These are phyloP conservation scores for Tubosaeta sp. DNA, from an alignment of 768 basidiomycete species.

Conservation along the genomic window DNA sequence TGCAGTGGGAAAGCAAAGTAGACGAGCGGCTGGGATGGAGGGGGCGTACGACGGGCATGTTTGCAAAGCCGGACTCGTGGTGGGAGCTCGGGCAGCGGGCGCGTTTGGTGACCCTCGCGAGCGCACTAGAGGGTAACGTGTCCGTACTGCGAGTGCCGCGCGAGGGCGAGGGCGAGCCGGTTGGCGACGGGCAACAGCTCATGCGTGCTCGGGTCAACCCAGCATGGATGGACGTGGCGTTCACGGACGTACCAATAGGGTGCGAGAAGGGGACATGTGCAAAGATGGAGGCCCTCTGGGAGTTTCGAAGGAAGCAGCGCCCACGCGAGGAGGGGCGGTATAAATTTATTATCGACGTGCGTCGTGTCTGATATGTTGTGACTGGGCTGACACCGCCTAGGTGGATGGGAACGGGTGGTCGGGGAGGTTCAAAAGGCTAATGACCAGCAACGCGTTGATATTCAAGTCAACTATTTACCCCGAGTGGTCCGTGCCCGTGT, in stretches of 20 bases:
- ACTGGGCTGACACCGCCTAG: constrained; percentile 9
- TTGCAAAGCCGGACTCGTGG: constrained; percentile 32
- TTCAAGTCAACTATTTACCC: constrained; percentile 72
- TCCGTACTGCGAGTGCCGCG: constrained; percentile 30
- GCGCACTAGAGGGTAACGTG: constrained; percentile 37
- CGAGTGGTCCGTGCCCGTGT: constrained; percentile 50
- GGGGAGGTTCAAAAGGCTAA: constrained; percentile 60
- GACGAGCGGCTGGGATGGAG: constrained; percentile 68
- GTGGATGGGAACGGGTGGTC: constrained; percentile 69
- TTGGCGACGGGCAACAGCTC: constrained; percentile 34
- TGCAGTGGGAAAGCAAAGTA: constrained; percentile 59
- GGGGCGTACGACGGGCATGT: constrained; percentile 69
- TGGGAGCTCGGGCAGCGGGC: constrained; percentile 53
- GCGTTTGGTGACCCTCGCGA: constrained; percentile 42
- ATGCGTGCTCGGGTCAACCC: constrained; percentile 43
- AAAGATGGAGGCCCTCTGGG: constrained; percentile 42
- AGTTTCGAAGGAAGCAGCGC: constrained; percentile 44
- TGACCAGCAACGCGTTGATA: constrained; percentile 57
- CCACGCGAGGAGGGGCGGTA: constrained; percentile 49
- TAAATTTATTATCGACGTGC: constrained; percentile 58
- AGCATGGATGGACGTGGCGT: constrained; percentile 58
- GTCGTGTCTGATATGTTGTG: constrained; percentile 10
- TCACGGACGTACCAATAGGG: constrained; percentile 41
- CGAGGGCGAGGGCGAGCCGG: constrained; percentile 22
- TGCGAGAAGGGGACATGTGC: constrained; percentile 42